Base-by-base conservation (phyloP, 768 basidiomycete genomes). In the Tylopilus plumbeoviolaceoides region DNA sequence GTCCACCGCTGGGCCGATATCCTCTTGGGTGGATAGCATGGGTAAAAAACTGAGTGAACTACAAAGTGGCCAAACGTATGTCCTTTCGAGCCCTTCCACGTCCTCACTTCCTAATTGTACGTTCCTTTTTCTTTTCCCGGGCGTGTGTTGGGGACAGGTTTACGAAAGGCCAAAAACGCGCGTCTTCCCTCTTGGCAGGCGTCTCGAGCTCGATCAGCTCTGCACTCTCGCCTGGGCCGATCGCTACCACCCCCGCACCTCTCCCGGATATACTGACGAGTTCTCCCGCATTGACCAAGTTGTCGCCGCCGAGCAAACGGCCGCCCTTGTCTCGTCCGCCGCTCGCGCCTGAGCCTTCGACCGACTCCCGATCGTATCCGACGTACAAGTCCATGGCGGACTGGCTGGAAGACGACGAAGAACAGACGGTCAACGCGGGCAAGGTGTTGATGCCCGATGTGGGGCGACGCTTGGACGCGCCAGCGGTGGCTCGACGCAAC, bases 111-210 rank as follows among this genome's bases (percentile, higher is more conserved):
- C 20, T 30, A 1, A 9, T 17, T n/a, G 17, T 18, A n/a, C 8
- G 4, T 10, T 38, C 38, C 9, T 38, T 38, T 18, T 38, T 7
- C 17, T 17, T 17, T 15, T 17, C 17, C 23, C 23, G 23, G 23
- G 5, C 23, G 23, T 23, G 23, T 23, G 23, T 23, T 38, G 15
- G 36, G 17, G n/a, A 38, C n/a, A 89, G 87, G n/a, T 78, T 88
- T 61, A 72, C 81, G 17, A 86, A 83, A 59, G 75, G 72, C 59
- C 84, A 84, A 53, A 87, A 85, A 68, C 82, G 85, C 20, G 86
- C 86, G 0, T 85, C 86, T 0, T 58, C 79, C 1, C 74, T 89
- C 28, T 63, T 89, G 48, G 78, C 83, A 0, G 87, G 87, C 63
- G 78, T 87, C 18, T 83, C 84, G 6, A 75, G 77, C 55, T 75